These are phyloP conservation scores for Datisca glomerata DNA, from an alignment of 306 rosid genomes.

Conservation along the genomic window DNA sequence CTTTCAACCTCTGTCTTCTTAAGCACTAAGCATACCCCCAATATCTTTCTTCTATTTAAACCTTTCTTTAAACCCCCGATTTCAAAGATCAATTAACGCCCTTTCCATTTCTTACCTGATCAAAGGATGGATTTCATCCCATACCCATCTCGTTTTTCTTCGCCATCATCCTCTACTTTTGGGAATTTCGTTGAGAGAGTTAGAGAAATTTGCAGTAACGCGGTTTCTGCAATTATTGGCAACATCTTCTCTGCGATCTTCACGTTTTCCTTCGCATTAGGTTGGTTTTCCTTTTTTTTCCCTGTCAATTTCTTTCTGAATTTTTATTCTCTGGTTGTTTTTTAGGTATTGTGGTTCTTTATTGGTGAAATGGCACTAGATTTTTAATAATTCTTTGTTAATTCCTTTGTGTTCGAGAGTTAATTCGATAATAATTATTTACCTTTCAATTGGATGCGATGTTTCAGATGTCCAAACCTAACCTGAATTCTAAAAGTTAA, in stretches of 20 bases:
- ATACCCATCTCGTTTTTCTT: constrained; percentile 41
- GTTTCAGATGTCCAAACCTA: too few species aligned
- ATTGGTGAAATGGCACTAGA: not conserved
- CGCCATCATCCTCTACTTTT: constrained; percentile 25
- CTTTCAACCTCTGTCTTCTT: constrained; percentile 33
- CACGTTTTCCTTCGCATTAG: constrained; percentile 93
- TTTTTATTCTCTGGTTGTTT: too few species aligned
- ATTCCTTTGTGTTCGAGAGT: too few species aligned
- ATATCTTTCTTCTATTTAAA: constrained; percentile 1
- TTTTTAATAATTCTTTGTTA: not conserved
- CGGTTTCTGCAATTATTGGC: constrained; percentile 64
- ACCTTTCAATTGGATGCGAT: too few species aligned
- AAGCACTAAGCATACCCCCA: constrained; percentile 32
- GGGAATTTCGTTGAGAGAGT: constrained; percentile 55
- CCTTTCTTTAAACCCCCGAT: not conserved
- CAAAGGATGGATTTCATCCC: constrained; percentile 56
- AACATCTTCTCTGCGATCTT: constrained; percentile 93
- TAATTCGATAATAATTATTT: too few species aligned
- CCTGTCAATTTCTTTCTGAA: not conserved
- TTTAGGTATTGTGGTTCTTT: too few species aligned
- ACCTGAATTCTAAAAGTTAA: too few species aligned
- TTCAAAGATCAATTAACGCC: constrained; percentile 1
- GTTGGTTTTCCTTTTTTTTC: constrained; percentile 20
- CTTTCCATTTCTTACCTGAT: constrained; percentile 17
- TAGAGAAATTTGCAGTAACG: constrained; percentile 45